phyloP scores from a whole-genome alignment of 2,329 filamentous ascomycete species.

The Diatrype stigma region DNA sequence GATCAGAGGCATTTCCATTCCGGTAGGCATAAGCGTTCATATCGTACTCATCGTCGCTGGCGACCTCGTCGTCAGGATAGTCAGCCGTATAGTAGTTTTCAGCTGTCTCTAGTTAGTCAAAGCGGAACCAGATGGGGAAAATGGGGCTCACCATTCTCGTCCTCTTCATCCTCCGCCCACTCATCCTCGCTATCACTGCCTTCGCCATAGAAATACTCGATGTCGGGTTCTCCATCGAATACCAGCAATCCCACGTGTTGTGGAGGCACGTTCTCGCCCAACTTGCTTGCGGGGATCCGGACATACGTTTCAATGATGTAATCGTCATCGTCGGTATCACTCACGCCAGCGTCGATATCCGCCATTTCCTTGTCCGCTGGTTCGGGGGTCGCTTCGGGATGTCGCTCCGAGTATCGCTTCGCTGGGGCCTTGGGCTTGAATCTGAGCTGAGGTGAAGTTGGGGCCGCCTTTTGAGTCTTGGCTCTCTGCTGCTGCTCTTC shows the following conservation, averaged over 20 bases:
- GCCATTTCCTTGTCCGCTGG: conserved; percentile 21
- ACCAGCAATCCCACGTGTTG: conserved; percentile 53
- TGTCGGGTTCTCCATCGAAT: conserved; percentile 54
- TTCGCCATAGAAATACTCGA: conserved; percentile 56
- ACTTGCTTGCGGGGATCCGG: conserved; percentile 50
- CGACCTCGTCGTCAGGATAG: conserved; percentile 76
- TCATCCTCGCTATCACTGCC: conserved; percentile 61
- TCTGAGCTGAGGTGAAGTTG: conserved; percentile 27
- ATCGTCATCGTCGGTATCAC: conserved; percentile 48
- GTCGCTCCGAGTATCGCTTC: conserved; percentile 51
- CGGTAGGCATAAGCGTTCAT: conserved; percentile 52
- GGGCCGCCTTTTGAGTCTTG: conserved; percentile 8
- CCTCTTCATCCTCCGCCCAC: conserved; percentile 55
- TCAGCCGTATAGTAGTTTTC: conserved; percentile 77
- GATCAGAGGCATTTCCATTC: conserved; percentile 49
- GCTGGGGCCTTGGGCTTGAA: conserved; percentile 54
- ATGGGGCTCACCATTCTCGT: conserved; percentile 54
- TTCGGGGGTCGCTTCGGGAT: conserved; percentile 37
- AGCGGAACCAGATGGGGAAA: not conserved
- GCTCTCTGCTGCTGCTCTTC: conserved; percentile 32
- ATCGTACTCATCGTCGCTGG: conserved; percentile 63
- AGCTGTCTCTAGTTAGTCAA: conserved; percentile 37
- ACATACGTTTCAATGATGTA: conserved; percentile 64
- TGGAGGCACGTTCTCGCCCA: conserved; percentile 42
- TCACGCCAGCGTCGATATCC: conserved; percentile 31